Evolutionary conservation across 2,329 filamentous ascomycete species (phyloP).

Genomic region (Metarhizium guizhouense): DNA sequence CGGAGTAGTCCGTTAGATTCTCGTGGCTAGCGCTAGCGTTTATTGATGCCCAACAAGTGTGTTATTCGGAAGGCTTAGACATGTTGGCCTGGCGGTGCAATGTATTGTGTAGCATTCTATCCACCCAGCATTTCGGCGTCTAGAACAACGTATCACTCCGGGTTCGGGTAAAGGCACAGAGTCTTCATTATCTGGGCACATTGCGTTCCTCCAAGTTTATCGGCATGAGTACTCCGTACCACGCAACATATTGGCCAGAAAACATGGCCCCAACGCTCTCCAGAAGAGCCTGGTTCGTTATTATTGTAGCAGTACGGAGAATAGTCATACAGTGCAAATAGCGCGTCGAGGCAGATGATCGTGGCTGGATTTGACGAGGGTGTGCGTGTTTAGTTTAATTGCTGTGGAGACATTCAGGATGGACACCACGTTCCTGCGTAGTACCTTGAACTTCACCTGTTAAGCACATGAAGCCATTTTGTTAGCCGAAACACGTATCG

Average conservation of each 20-base stretch:
- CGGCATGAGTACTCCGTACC: too few species aligned
- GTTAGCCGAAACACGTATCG: not conserved
- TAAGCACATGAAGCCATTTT: not conserved
- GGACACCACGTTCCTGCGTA: not conserved
- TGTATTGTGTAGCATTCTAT: not conserved
- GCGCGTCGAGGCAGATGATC: not conserved
- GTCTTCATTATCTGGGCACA: too few species aligned
- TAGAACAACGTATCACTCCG: not conserved
- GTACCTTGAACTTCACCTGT: not conserved
- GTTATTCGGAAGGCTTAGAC: too few species aligned
- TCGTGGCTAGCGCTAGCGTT: too few species aligned
- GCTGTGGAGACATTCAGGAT: constrained; percentile 8
- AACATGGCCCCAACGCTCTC: too few species aligned
- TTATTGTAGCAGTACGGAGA: too few species aligned
- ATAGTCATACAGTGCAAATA: not conserved
- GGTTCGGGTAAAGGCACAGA: too few species aligned
- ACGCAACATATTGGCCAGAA: too few species aligned
- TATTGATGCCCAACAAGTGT: too few species aligned
- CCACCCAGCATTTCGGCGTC: not conserved
- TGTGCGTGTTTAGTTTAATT: constrained; percentile 8
- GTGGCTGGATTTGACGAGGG: not conserved
- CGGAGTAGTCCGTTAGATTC: not conserved
- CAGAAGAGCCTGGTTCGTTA: too few species aligned
- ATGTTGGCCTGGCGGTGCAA: not conserved
- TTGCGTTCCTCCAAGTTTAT: too few species aligned